Base-by-base conservation (phyloP, 2,329 filamentous ascomycete species). In the Penicillium janthinellum region DNA sequence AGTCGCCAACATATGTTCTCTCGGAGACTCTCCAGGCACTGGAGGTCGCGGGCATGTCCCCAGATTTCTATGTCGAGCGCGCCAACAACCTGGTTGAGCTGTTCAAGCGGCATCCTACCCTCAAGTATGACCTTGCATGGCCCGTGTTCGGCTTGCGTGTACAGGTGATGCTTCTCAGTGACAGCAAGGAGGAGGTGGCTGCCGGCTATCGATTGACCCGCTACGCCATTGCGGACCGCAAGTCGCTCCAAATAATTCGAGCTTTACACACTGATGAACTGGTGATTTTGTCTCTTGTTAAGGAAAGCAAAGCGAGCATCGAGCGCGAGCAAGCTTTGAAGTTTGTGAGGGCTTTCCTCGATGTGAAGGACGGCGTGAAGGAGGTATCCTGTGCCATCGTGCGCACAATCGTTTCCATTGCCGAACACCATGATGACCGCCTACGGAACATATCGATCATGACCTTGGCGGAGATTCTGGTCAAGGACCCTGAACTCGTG, bases 51-150 rank as follows among this genome's bases (percentile, higher is more conserved):
- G 91, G 91, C 28, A 91, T 97, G 87, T 86, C 87, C 45, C 89
- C 94, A 0, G 95, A 98, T 76, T 97, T 96, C 78, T 99, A 99
- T 72, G 94, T 99, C 54, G 91, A 90, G 60, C 87, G 92, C 62
- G 92, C 92, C 28, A 99, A 99, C 73, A 90, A 87, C 64, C 83
- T 99, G 8, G 95, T 98, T n/a, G 91, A 96, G 63, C 82, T 99
- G n/a, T 96, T 99, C 79, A 96, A 94, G 75, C 86, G 92, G 55
- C 88, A 98, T 75, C 91, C 92, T 1, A 94, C 91, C 1, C 83
- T 99, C 58, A 99, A 99, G 73, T 97, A 98, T 74, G 96, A 99
- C 75, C 80, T 99, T 51, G 93, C 92, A 1, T 99, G 95, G 95
- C 90, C 92, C 4, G 88, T 96, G 1, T 99, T 99, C 76, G 95